phyloP scores from a whole-genome alignment of 2,329 filamentous ascomycete genomes.

The Mycocentrospora acerina region DNA sequence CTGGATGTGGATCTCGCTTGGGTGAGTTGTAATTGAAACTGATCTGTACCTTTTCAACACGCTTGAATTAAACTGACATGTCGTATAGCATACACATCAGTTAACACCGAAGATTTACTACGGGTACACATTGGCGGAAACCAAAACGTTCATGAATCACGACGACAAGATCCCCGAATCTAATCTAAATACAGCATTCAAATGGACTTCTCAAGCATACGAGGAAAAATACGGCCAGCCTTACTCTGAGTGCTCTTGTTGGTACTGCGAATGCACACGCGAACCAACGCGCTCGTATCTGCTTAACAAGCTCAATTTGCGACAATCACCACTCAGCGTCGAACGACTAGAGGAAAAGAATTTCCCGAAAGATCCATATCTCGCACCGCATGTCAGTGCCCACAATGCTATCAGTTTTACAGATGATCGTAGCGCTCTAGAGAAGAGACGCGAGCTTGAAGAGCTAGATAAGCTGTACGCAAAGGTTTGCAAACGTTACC shows the following conservation, averaged over 20 bases:
- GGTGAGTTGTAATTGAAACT: conserved; percentile 37
- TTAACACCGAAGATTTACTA: conserved; percentile 67
- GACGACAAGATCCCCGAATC: conserved; percentile 79
- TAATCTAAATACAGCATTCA: conserved; percentile 65
- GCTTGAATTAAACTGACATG: neutral
- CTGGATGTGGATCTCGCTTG: conserved; percentile 74
- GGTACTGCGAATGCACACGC: conserved; percentile 77
- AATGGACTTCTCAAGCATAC: conserved; percentile 72
- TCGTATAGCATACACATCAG: conserved; percentile 68
- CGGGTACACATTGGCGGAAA: conserved; percentile 52
- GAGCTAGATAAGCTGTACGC: conserved; percentile 60
- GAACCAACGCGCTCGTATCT: conserved; percentile 49
- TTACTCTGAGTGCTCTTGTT: conserved; percentile 78
- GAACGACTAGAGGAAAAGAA: conserved; percentile 6
- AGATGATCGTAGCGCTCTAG: conserved; percentile 13
- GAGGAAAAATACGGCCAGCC: conserved; percentile 64
- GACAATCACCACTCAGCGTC: conserved; percentile 28
- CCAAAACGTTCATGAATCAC: conserved; percentile 69
- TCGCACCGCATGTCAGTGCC: conserved; percentile 69
- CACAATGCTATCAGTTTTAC: conserved; percentile 64
- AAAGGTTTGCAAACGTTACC: conserved; percentile 39
- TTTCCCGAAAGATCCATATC: conserved; percentile 52
- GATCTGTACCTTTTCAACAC: no score
- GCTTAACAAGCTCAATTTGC: conserved; percentile 44
- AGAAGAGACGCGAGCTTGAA: conserved; percentile 28